Evolutionary conservation across 2,329 filamentous ascomycete genomes (phyloP), one percentile per base, ranked within the genome.

Genomic region (Phyllosticta capitalensis): DNA sequence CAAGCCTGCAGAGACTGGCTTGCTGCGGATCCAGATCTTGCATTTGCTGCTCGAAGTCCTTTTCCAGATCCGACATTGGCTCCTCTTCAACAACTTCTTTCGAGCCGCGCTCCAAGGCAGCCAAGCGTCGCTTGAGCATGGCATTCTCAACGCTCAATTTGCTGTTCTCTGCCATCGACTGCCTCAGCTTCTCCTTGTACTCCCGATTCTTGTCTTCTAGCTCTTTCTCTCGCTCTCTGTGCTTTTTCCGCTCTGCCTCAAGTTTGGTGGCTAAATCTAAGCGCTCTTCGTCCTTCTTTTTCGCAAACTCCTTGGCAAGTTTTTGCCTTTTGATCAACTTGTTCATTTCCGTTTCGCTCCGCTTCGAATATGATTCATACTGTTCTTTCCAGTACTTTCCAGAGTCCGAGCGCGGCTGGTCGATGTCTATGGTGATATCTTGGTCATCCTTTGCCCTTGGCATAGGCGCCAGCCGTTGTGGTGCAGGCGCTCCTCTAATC

Each of bases 371-470:
- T 58, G 79, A 81, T 64, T 89, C 81, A 66, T 88, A 92, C 67
- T 90, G 83, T 22, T 83, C 80, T 72, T 92, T 92, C 89, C 89
- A 92, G 72, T 88, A 91, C 66, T 82, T 84, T 6, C 88, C 88
- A 3, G 88, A 90, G 61, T 87, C 82, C 1, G 88, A 90, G 63
- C 85, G 82, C 6, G 89, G 88, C 66, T 89, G 85, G 63, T 87
- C 86, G 54, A 90, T 74, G 66, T 91, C 88, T 54, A 86, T 74
- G 0, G 87, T 90, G 60, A 85, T 75, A 65, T 90, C 86, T 58
- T 80, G 78, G 56, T 83, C 81, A 64, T 76, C 75, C 55, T 71
- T 73, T 20, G 70, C 70, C 20, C 62, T 61, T 5, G 54, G 54
- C 38, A 28, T 54, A 9, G 38, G 53, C 30, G 22, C 49, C n/a